phyloP scores from a whole-genome alignment of 345 rosid species.

The Physaria fendleri region DNA sequence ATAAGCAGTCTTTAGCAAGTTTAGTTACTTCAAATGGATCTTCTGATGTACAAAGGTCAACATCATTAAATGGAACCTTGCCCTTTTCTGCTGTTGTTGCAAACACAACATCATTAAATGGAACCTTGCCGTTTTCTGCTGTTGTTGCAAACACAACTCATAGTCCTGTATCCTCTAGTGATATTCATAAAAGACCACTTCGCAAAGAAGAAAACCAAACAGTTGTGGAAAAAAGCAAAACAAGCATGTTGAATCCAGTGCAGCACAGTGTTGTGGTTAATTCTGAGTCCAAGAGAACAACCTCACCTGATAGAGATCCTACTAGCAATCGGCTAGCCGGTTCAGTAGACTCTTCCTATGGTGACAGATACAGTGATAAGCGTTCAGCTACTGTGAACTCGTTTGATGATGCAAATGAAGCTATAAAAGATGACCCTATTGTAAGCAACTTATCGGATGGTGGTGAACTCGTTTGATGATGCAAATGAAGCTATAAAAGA shows the following conservation, averaged over 20 bases:
- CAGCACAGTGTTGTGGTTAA: conserved; percentile 28
- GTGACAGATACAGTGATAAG: conserved; percentile 12
- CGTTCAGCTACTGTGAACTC: conserved; percentile 24
- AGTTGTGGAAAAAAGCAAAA: conserved; percentile 26
- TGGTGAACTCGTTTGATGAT: conserved; percentile 24
- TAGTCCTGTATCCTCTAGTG: conserved; percentile 27
- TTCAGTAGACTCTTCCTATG: conserved; percentile 26
- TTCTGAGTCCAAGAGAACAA: conserved; percentile 32
- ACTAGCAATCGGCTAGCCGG: conserved; percentile 28
- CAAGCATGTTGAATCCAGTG: conserved; percentile 31
- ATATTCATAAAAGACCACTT: conserved; percentile 30
- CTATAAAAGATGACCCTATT: conserved; percentile 20
- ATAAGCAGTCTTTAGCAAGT: conserved; percentile 35
- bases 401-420: conserved; percentile 19
- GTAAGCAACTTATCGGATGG: conserved; percentile 29
- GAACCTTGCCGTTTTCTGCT: conserved; percentile 38
- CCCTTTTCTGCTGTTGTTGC: conserved; percentile 41
- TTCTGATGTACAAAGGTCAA: conserved; percentile 41
- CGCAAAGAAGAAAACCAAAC: conserved; percentile 28
- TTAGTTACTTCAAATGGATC: conserved; percentile 46
- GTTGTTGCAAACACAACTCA: conserved; percentile 37
- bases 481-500: conserved; percentile 16
- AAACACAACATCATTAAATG: conserved; percentile 36
- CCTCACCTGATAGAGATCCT: conserved; percentile 27
- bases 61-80: conserved; percentile 30